Evolutionary conservation across 2,329 filamentous ascomycete genomes (phyloP), one percentile per base, ranked within the genome.

Genomic region (Macrophomina tecta): DNA sequence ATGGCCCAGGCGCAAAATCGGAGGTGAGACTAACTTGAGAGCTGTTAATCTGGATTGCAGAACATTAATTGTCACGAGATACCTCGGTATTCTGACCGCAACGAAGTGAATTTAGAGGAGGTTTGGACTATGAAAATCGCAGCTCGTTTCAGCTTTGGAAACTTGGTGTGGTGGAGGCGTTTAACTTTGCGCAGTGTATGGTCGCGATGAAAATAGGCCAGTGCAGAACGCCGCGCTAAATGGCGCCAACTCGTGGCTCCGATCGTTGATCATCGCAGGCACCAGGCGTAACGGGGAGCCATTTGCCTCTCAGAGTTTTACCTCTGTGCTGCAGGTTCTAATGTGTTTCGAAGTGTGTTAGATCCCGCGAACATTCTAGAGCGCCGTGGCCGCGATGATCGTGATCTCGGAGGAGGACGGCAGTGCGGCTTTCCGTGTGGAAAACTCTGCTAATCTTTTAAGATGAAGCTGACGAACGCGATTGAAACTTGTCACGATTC

Each of bases 151-250:
- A 62, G 40, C 58, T 62, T 49, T 8, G 18, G n/a, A 18, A 9
- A 32, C 9, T 36, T 46, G 28, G 23, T 60, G 38, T 32, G 40
- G 7, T 55, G 42, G 58, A 28, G 58, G 58, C 58, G 45, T 62
- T 62, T 36, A 62, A 38, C 58, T 62, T 62, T 61, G 11, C 32
- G 58, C 28, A 58, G 32, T 23, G 8, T 16, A 48, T 14, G 9
- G 56, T 61, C 28, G 56, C 42, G 30, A 48, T n/a, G 18, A 28
- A 61, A 30, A 16, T 18, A 61, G 28, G 40, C 56, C 30, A 48
- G 49, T 49, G 40, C 28, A 49, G n/a, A 38, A 3, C 16, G 18
- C n/a, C 6, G n/a, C 9, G 36, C 23, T 28, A 40, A 56, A 32
- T 9, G 23, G 18, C 11, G 23, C 45, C 45, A 36, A 28, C 32